Evolutionary conservation across 305 asterid genomes (phyloP), one percentile per base, ranked within the genome.

Genomic region (Fraxinus floribunda): DNA sequence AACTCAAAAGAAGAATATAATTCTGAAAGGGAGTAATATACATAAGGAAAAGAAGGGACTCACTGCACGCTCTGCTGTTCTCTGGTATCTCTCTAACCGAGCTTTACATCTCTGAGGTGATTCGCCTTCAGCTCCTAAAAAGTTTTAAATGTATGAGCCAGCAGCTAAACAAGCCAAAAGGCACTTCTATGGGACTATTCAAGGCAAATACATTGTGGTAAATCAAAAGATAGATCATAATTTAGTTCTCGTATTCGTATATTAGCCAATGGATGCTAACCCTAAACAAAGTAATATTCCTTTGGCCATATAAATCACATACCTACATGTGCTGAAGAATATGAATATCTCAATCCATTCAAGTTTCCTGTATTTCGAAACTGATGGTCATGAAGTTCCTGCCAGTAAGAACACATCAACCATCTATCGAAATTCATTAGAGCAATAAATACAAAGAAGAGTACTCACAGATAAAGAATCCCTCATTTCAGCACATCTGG

Each of bases 51-150:
- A 80, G 81, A 62, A 82, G 80, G 85, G 77, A 88, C 96, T 76
- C 88, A 95, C 99, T 52, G 98, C 98, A 81, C 97, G 97, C 87
- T 94, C 97, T 38, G 96, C 93, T 80, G 97, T 95, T 84, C 99
- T 90, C 87, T 89, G 92, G 83, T 92, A 93, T 88, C 99, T 89
- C 90, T 95, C 98, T 84, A 94, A 81, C 76, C 98, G 97, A 87
- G 99, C 98, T 89, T 92, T 94, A 85, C 94, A 87, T 89, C 98
- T 89, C 87, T 93, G 97, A 64, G 96, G 95, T 68, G 97, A 93
- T 89, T 93, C 98, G 62, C 97, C 85, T 86, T 95, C 97, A 80
- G 89, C 89, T 82, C 96, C 99, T 95, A 85, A 86, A 79, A 75
- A 75, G 85, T 85, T 81, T 34, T 30, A 66, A 20, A 77, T 71